phyloP scores from a whole-genome alignment of 2,329 filamentous ascomycete species.

The Epichloe glyceriae region DNA sequence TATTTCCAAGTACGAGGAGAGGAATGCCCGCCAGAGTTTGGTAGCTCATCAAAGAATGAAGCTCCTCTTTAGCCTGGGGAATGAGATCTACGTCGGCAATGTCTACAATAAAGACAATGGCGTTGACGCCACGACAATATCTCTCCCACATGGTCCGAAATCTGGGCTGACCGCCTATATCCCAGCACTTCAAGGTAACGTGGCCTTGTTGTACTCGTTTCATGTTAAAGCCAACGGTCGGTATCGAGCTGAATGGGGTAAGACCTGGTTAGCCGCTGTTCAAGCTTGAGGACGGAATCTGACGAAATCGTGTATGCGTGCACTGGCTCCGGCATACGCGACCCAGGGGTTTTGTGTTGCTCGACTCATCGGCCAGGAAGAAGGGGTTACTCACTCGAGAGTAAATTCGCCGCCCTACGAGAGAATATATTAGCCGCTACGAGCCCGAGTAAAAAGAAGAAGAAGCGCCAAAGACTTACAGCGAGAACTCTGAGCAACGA shows the following conservation, averaged over 20 bases:
- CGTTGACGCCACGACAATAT: slow-evolving; percentile 94
- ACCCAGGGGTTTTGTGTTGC: background rate
- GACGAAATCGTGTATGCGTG: background rate
- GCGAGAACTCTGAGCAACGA: slow-evolving; percentile 86
- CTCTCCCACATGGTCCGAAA: slow-evolving; percentile 99
- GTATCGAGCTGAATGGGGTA: slow-evolving; percentile 63
- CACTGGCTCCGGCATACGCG: background rate
- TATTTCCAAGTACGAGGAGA: slow-evolving; percentile 88
- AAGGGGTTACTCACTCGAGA: slow-evolving; percentile 63
- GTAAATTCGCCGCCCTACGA: slow-evolving; percentile 91
- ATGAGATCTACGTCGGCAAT: slow-evolving; percentile 75
- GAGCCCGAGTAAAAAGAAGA: background rate
- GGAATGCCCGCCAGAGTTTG: slow-evolving; percentile 79
- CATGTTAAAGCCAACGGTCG: slow-evolving; percentile 98
- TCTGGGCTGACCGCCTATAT: slow-evolving; percentile 89
- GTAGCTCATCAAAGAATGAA: slow-evolving; percentile 79
- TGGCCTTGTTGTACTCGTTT: slow-evolving; percentile 96
- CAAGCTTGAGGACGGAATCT: background rate
- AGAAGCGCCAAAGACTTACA: slow-evolving; percentile 44
- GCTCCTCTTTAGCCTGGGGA: slow-evolving; percentile 77
- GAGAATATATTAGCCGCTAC: background rate
- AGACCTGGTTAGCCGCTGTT: background rate
- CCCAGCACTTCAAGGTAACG: slow-evolving; percentile 98
- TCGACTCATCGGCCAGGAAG: background rate
- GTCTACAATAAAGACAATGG: slow-evolving; percentile 97